phyloP scores from a whole-genome alignment of 352 stramenopile species.

The Globisporangium iwayamae region DNA sequence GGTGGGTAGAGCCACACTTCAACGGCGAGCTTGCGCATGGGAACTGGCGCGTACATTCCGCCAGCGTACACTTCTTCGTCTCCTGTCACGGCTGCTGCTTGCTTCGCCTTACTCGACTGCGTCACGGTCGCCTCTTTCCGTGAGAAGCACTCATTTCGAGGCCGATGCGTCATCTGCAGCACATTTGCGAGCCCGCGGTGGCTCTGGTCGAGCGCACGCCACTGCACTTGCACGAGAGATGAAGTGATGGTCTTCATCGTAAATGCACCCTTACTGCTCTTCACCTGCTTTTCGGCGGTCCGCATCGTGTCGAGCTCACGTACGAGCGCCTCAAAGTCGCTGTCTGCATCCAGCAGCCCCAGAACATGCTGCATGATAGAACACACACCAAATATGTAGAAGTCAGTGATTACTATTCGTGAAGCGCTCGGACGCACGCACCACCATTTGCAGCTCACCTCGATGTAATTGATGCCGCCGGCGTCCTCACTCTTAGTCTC shows the following conservation, averaged over 20 bases:
- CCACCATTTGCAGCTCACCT: conserved; percentile 24
- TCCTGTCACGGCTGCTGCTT: conserved; percentile 12
- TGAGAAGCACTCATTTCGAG: conserved; percentile 25
- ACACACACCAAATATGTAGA: neutral
- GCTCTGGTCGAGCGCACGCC: conserved; percentile 47
- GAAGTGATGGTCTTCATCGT: conserved; percentile 26
- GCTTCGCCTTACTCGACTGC: conserved; percentile 1
- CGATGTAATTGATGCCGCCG: conserved; percentile 22
- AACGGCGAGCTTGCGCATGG: conserved; percentile 52
- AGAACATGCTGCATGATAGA: conserved; percentile 31
- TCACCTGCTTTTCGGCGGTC: conserved; percentile 29
- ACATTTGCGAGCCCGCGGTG: conserved; percentile 44
- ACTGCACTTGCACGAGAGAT: conserved; percentile 48
- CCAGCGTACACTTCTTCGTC: conserved; percentile 23
- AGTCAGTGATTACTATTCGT: neutral
- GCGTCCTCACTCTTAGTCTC: conserved; percentile 12
- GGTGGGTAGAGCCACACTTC: conserved; percentile 70
- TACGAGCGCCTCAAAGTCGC: conserved; percentile 51
- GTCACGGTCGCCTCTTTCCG: neutral
- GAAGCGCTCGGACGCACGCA: neutral
- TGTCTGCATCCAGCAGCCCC: conserved; percentile 44
- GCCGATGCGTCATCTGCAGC: conserved; percentile 21
- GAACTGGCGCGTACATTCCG: conserved; percentile 43
- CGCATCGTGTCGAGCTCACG: conserved; percentile 47
- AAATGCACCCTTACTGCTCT: conserved; percentile 23